Conservation (phyloP, 768 basidiomycete species). For the Gloeophyllum trabeum region DNA sequence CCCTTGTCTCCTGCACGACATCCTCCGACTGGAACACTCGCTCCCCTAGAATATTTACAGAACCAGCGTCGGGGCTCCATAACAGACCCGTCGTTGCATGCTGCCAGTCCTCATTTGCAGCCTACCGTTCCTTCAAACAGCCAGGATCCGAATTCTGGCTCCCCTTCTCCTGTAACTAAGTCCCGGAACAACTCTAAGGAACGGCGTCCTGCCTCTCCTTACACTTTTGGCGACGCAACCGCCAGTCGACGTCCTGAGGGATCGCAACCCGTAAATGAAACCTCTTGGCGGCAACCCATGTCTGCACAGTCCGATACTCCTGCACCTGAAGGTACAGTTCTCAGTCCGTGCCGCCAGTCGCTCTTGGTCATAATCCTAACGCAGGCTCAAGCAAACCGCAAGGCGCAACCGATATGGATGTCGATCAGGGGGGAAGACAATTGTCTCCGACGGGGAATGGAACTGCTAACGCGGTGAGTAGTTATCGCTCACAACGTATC, state of each 20-base stretch:
- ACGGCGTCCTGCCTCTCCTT: constrained; percentile 54
- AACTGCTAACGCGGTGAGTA: background rate
- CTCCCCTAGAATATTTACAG: constrained; percentile 70
- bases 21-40: constrained; percentile 38
- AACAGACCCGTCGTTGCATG: constrained; percentile 74
- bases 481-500: background rate
- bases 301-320: background rate
- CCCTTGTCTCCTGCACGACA: constrained; percentile 14
- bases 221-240: constrained; percentile 57
- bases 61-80: constrained; percentile 77
- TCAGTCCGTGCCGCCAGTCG: background rate
- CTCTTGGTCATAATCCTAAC: background rate
- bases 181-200: constrained; percentile 11
- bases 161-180: constrained; percentile 5
- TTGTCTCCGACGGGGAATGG: background rate
- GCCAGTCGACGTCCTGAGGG: constrained; percentile 4
- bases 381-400: background rate
- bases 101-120: constrained; percentile 25
- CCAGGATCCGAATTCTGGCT: constrained; percentile 6
- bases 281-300: background rate
- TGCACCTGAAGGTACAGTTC: background rate
- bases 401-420: background rate
- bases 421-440: background rate
- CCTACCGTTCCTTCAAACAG: constrained; percentile 1
- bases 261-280: background rate